phyloP scores from a whole-genome alignment of 129 eudicot genomes.

The Erigeron canadensis region DNA sequence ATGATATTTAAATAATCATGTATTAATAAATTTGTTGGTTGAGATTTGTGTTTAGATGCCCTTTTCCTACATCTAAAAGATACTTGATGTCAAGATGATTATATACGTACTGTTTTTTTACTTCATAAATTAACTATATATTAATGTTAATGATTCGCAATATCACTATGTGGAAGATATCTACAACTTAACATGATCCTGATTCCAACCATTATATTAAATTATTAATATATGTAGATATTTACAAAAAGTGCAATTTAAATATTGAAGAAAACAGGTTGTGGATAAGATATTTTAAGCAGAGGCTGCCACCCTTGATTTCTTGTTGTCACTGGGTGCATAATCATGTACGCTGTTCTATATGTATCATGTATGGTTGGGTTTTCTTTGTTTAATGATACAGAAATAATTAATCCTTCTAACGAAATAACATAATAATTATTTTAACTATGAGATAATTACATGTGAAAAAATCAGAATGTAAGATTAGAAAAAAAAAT shows the following conservation, averaged over 20 bases:
- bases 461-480: too few species aligned
- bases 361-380: not conserved
- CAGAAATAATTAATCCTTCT: too few species aligned
- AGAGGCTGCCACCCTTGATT: slow-evolving; percentile 17
- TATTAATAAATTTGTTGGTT: not conserved
- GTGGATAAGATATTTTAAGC: slow-evolving; percentile 25
- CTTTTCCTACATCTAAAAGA: not conserved
- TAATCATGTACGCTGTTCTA: not conserved
- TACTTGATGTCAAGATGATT: not conserved
- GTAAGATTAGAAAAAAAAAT: too few species aligned
- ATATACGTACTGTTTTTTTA: slow-evolving; percentile 11
- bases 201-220: not conserved
- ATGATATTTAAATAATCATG: not conserved
- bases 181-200: not conserved
- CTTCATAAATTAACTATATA: not conserved
- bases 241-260: slow-evolving; percentile 31
- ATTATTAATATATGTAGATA: not conserved
- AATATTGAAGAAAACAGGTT: slow-evolving; percentile 29
- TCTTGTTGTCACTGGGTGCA: slow-evolving; percentile 23
- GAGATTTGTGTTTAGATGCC: slow-evolving; percentile 4
- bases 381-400: not conserved
- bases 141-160: not conserved
- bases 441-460: too few species aligned
- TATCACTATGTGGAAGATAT: not conserved
- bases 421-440: too few species aligned